These are phyloP conservation scores for Stevia rebaudiana DNA, from an alignment of 140 eudicot species.

Conservation along the genomic window DNA sequence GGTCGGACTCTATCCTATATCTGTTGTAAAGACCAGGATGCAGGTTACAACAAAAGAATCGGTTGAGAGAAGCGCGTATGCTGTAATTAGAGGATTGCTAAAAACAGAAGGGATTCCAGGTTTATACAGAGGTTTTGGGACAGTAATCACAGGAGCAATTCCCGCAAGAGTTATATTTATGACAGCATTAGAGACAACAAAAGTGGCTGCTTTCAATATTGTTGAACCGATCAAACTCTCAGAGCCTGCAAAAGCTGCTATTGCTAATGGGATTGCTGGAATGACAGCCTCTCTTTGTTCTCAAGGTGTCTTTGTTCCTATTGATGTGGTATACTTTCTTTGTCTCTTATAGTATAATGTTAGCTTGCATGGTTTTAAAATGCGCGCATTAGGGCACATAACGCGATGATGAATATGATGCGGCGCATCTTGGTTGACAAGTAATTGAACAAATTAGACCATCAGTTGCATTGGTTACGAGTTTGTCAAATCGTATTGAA, in stretches of 20 bases:
- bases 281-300: conserved; percentile 82
- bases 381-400: too few species aligned
- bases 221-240: conserved; percentile 73
- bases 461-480: too few species aligned
- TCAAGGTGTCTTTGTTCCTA: conserved; percentile 87
- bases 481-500: too few species aligned
- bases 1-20: conserved; percentile 84
- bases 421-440: too few species aligned
- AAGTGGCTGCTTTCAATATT: conserved; percentile 69
- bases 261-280: conserved; percentile 95
- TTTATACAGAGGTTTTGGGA: conserved; percentile 92
- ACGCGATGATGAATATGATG: too few species aligned
- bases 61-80: conserved; percentile 66
- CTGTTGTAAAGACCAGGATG: conserved; percentile 87
- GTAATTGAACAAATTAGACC: too few species aligned
- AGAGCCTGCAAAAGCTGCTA: conserved; percentile 85
- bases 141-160: conserved; percentile 90
- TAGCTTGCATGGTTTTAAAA: too few species aligned
- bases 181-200: conserved; percentile 79
- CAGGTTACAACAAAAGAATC: conserved; percentile 84
- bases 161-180: conserved; percentile 87
- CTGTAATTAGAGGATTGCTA: conserved; percentile 62
- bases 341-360: too few species aligned
- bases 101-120: conserved; percentile 89
- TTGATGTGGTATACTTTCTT: conserved; percentile 80